These are phyloP conservation scores for Aspergillus sp. DNA, from an alignment of 2,329 filamentous ascomycete genomes.

Conservation along the genomic window DNA sequence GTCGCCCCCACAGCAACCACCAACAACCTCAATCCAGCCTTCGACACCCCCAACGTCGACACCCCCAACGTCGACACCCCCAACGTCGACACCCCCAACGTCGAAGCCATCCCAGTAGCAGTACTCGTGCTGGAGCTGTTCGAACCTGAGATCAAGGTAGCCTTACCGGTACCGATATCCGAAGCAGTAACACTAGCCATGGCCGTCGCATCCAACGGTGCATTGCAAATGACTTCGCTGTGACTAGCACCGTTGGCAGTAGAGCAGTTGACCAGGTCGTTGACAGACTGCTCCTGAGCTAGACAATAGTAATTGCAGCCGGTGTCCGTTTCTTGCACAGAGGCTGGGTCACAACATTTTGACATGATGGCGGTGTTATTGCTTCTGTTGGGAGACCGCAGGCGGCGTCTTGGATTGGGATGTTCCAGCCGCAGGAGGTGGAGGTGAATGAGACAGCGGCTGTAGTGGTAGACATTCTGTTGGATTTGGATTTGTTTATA, in stretches of 20 bases:
- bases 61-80: too few species aligned
- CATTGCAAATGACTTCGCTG: constrained; percentile 19
- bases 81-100: constrained; percentile 7
- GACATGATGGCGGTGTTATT: constrained; percentile 17
- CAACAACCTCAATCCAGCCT: constrained; percentile 8
- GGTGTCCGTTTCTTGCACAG: constrained; percentile 13
- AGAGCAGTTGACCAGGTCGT: constrained; percentile 14
- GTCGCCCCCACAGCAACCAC: neutral
- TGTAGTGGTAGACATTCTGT: constrained; percentile 7
- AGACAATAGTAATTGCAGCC: constrained; percentile 20
- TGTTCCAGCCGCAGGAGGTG: constrained; percentile 17
- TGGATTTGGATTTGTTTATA: neutral
- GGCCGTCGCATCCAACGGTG: constrained; percentile 16
- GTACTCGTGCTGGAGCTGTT: neutral
- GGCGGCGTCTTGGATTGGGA: constrained; percentile 17
- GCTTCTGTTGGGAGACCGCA: constrained; percentile 17
- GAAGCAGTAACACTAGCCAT: constrained; percentile 14
- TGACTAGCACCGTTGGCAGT: constrained; percentile 12
- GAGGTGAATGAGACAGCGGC: constrained; percentile 12
- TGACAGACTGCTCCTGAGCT: constrained; percentile 13
- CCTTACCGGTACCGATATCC: constrained; percentile 9
- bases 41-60: constrained; percentile 5
- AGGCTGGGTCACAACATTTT: constrained; percentile 13
- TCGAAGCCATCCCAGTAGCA: constrained; percentile 1
- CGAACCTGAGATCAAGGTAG: neutral